Evolutionary conservation across 176 grass and related monocot species (phyloP), one percentile per base, ranked within the genome.

Genomic region (Poa pratensis): DNA sequence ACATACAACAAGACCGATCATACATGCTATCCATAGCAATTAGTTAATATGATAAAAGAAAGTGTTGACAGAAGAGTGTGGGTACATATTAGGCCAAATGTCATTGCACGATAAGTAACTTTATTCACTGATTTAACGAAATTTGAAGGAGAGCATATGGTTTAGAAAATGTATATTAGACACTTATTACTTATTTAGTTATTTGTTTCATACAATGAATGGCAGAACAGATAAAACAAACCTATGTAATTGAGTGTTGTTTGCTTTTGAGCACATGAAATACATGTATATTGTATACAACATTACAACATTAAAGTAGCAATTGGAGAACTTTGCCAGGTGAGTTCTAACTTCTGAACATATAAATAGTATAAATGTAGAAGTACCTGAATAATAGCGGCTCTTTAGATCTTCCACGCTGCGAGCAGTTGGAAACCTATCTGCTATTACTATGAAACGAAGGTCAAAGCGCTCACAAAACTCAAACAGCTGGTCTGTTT

Each of bases 401-500:
- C 81, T 90, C 85, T 98, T 98, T 23, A 98, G 86, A 90, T 98
- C 96, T 68, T 98, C 96, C 45, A 98, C 84, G 9, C 86, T 92
- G 48, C 91, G 89, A 90, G 80, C 34, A 63, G 53, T 89, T 79
- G 93, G 89, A 69, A 98, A 98, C 86, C 91, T 93, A 79, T 98
- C 96, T 39, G 91, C 89, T 94, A 98, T 88, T 80, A 98, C 81
- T 87, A 94, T 81, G 88, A 98, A 98, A 27, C 96, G 96, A 60
- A 98, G 91, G 84, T 95, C 96, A 80, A 98, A 98, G 61, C 83
- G 79, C 90, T 95, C 86, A 53, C 96, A 94, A 75, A 98, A 77
- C 61, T 98, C 93, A 86, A 98, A 94, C 27, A 98, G 83, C 69
- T 94, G 79, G 49, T 98, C 91, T 68, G 96, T 98, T 95, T 98